Conservation (phyloP, 768 basidiomycete species). For the Termitomyces sp. region DNA sequence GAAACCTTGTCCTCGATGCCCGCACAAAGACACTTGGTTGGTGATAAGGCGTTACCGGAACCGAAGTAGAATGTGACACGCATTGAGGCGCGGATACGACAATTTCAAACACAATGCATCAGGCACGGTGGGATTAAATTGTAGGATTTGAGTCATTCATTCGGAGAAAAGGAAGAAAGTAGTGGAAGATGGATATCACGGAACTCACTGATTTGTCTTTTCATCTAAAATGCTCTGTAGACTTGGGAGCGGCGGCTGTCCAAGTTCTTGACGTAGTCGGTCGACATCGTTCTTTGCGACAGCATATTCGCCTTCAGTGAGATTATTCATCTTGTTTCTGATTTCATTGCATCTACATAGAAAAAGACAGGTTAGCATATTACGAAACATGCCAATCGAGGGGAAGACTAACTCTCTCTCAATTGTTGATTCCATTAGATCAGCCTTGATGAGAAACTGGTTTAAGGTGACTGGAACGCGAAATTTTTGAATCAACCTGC, state of each 20-base stretch:
- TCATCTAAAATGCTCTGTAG: constrained; percentile 73
- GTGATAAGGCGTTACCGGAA: not conserved
- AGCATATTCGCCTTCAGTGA: constrained; percentile 76
- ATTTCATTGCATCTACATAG: constrained; percentile 65
- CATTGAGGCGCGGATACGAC: not conserved
- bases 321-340: constrained; percentile 53
- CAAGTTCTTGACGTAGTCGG: constrained; percentile 66
- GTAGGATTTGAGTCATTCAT: not conserved
- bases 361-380: not conserved
- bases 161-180: constrained; percentile 2
- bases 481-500: constrained; percentile 16
- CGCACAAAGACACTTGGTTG: not conserved
- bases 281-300: constrained; percentile 74
- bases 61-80: not conserved
- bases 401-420: constrained; percentile 53
- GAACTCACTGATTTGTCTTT: constrained; percentile 45
- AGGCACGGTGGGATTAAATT: not conserved
- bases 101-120: not conserved
- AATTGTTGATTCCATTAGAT: constrained; percentile 61
- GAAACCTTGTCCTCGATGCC: not conserved
- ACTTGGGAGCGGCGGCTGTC: constrained; percentile 66
- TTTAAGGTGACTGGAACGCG: not conserved
- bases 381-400: not conserved
- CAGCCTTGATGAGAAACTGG: constrained; percentile 38
- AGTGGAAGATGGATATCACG: not conserved